Conservation (phyloP, 1,139 yeast species). For the Hanseniaspora gamundiae region DNA sequence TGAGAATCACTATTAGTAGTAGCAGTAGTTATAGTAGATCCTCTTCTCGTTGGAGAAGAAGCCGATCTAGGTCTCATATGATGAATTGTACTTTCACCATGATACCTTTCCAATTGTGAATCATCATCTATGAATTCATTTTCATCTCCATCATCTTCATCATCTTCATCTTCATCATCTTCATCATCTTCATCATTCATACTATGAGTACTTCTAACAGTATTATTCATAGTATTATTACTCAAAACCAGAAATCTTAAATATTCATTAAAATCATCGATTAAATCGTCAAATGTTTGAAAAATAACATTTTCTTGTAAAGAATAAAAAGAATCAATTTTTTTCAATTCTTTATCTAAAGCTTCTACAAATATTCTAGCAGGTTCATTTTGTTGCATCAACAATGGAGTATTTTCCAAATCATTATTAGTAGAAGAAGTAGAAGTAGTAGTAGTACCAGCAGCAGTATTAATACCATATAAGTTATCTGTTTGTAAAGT, state of each 20-base stretch:
- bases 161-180: constrained; percentile 6
- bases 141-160: constrained; percentile 1
- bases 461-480: constrained; percentile 14
- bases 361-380: constrained; percentile 32
- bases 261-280: constrained; percentile 30
- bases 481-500: constrained; percentile 51
- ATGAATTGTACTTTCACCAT: not conserved
- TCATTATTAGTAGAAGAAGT: not conserved
- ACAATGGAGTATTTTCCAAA: not conserved
- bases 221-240: constrained; percentile 1
- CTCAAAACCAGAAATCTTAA: constrained; percentile 13
- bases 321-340: constrained; percentile 48
- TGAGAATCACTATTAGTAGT: constrained; percentile 12
- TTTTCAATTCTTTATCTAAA: constrained; percentile 43
- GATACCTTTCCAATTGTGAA: constrained; percentile 1
- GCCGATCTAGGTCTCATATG: constrained; percentile 9
- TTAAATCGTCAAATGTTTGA: constrained; percentile 36
- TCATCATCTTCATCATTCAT: constrained; percentile 4
- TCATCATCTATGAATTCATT: too few relatives aligned
- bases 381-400: constrained; percentile 12
- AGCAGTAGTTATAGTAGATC: constrained; percentile 3
- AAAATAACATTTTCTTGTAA: constrained; percentile 42
- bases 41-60: constrained; percentile 7
- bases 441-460: constrained; percentile 13
- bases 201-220: not conserved